phyloP scores from a whole-genome alignment of 2,329 filamentous ascomycete species.

The Colletotrichum tropicale region DNA sequence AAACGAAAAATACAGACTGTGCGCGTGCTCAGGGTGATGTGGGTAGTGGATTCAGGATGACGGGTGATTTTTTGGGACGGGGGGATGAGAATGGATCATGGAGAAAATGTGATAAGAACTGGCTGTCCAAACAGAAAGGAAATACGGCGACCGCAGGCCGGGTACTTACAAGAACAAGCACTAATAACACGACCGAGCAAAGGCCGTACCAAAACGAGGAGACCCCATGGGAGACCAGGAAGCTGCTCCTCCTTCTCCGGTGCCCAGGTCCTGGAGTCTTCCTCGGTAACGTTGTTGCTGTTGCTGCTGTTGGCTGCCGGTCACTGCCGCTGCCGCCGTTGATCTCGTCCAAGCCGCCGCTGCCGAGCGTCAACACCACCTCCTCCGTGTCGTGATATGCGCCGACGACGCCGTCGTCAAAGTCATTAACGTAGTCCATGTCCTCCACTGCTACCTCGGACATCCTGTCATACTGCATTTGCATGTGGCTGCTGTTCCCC shows the following conservation, averaged over 20 bases:
- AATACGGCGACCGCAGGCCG: not conserved
- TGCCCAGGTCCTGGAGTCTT: not conserved
- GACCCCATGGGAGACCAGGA: slow-evolving; percentile 21
- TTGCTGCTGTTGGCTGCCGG: not conserved
- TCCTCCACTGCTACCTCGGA: not conserved
- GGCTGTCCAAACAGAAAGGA: not conserved
- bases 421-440: not conserved
- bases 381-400: not conserved
- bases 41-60: not conserved
- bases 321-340: not conserved
- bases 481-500: not conserved
- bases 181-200: slow-evolving; percentile 18
- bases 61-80: not conserved
- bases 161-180: slow-evolving; percentile 16
- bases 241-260: slow-evolving; percentile 20
- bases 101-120: not conserved
- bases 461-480: not conserved
- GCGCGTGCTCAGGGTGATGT: not conserved
- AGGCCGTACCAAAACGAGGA: slow-evolving; percentile 22
- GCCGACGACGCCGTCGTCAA: not conserved
- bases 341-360: not conserved
- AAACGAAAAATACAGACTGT: not conserved
- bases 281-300: not conserved
- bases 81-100: not conserved
- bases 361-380: not conserved